Conservation (phyloP, 2,329 filamentous ascomycete genomes). For the Ceratocystis destructans region DNA sequence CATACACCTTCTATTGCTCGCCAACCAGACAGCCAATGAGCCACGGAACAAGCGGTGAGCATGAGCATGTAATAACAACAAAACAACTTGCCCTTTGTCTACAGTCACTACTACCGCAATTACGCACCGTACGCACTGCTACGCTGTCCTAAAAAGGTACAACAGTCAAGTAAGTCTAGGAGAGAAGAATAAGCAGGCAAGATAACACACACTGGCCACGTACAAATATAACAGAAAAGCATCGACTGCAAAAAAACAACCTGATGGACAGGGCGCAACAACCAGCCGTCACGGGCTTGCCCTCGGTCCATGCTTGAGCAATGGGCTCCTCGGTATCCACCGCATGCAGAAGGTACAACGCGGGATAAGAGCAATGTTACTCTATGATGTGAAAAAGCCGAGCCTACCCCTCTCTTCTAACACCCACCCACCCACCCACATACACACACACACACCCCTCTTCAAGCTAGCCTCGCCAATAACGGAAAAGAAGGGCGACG, state of each 20-base stretch:
- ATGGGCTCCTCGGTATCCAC: neutral
- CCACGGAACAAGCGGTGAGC: slow-evolving; percentile 4
- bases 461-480: neutral
- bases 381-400: neutral
- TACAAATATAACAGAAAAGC: neutral
- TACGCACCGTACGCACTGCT: neutral
- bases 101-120: neutral
- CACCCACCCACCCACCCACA: neutral
- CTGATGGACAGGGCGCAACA: slow-evolving; percentile 9
- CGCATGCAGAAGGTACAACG: neutral
- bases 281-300: neutral
- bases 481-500: neutral
- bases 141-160: neutral
- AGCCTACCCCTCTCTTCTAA: neutral
- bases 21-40: neutral
- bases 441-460: neutral
- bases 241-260: slow-evolving; percentile 1
- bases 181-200: neutral
- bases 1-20: neutral
- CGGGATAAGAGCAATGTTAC: neutral
- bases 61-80: neutral
- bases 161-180: neutral
- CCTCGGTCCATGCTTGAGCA: neutral
- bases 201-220: neutral
- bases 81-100: neutral